Evolutionary conservation across 208 protist genomes (phyloP).

Genomic region (Spongospora subterranea): DNA sequence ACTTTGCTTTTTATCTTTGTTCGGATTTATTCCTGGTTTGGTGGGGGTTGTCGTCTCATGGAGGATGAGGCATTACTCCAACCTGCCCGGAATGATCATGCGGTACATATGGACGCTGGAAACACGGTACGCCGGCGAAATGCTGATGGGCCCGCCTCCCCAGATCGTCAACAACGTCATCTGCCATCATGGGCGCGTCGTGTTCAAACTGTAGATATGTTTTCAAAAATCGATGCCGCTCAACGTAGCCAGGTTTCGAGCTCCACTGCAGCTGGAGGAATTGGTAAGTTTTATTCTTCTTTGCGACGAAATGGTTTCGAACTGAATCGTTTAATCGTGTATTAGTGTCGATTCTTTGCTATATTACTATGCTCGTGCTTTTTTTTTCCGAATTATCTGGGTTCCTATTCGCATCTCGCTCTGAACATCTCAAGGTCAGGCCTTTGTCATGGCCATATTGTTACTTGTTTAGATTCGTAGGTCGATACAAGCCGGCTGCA

Average conservation of each 20-base stretch:
- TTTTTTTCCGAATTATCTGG: conserved; percentile 2
- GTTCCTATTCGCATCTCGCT: conserved; percentile 1
- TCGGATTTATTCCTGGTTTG: no score
- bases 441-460: not conserved
- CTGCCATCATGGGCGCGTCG: not conserved
- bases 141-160: not conserved
- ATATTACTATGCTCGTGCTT: not conserved
- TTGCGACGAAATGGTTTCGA: not conserved
- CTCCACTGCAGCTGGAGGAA: conserved; percentile 4
- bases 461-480: not conserved
- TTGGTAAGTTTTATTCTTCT: not conserved
- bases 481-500: conserved; percentile 16
- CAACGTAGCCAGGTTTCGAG: not conserved
- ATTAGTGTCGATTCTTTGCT: conserved; percentile 33
- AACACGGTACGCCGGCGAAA: not conserved
- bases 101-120: not conserved
- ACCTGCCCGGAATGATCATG: no score
- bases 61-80: no score
- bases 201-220: conserved; percentile 48
- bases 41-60: no score
- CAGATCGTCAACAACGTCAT: not conserved
- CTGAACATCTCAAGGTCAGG: conserved; percentile 34
- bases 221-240: conserved; percentile 8
- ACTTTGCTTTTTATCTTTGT: no score
- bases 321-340: not conserved